phyloP scores from a whole-genome alignment of 2,329 filamentous ascomycete genomes.

The Fusarium sp. region DNA sequence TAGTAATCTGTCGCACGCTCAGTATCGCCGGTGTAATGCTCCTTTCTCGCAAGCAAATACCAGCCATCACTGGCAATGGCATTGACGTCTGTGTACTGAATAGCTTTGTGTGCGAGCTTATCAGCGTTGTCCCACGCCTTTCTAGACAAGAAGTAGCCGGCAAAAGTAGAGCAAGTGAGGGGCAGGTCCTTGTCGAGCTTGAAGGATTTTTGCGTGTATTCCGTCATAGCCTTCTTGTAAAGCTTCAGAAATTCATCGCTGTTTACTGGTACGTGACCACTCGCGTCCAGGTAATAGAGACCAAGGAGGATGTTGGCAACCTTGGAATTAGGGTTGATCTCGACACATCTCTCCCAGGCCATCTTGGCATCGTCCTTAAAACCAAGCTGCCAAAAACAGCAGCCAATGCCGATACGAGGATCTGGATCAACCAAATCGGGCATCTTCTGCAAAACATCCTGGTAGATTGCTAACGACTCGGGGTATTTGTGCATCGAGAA shows the following conservation, averaged over 20 bases:
- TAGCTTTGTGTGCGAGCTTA: constrained; percentile 88
- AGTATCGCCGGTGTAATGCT: constrained; percentile 83
- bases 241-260: constrained; percentile 86
- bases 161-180: constrained; percentile 90
- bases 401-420: constrained; percentile 94
- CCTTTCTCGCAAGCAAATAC: constrained; percentile 93
- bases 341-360: constrained; percentile 89
- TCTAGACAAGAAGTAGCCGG: constrained; percentile 87
- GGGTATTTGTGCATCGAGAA: constrained; percentile 89
- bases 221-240: constrained; percentile 94
- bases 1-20: constrained; percentile 88
- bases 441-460: constrained; percentile 86
- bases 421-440: constrained; percentile 92
- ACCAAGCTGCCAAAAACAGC: constrained; percentile 96
- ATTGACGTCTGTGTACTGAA: constrained; percentile 95
- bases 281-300: constrained; percentile 89
- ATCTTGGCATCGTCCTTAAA: constrained; percentile 92
- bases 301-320: constrained; percentile 91
- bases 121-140: constrained; percentile 87
- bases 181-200: constrained; percentile 93
- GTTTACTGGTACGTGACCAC: constrained; percentile 83
- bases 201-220: constrained; percentile 93
- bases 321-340: constrained; percentile 86
- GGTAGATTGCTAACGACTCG: constrained; percentile 86
- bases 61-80: constrained; percentile 97